These are phyloP conservation scores for Gonium pectorale DNA, from an alignment of 139 green algal genomes.

Conservation along the genomic window DNA sequence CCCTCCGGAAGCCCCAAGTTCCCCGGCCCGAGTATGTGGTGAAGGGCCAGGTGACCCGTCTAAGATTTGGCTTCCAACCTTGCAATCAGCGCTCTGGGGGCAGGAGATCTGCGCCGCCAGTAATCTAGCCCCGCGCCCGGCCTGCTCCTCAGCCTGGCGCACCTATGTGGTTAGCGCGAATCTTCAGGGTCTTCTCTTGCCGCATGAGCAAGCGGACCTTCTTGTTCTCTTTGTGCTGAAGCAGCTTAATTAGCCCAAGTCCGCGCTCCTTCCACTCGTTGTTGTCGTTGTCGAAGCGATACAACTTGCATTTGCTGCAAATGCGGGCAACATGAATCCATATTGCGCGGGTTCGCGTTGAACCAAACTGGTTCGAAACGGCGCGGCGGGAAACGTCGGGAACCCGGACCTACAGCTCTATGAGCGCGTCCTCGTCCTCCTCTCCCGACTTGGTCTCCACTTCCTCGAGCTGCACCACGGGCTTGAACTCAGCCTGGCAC, in stretches of 20 bases:
- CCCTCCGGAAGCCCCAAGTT: too few relatives aligned
- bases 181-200: constrained; percentile 99
- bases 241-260: constrained; percentile 88
- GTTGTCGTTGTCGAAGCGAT: constrained; percentile 91
- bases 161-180: constrained; percentile 96
- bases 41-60: too few relatives aligned
- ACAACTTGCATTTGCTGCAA: constrained; percentile 98
- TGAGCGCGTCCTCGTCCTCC: constrained; percentile 90
- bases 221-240: constrained; percentile 94
- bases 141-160: too few relatives aligned
- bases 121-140: too few relatives aligned
- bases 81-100: too few relatives aligned
- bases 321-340: too few relatives aligned
- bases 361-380: too few relatives aligned
- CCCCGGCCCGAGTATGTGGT: too few relatives aligned
- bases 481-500: constrained; percentile 93
- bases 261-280: constrained; percentile 99
- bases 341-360: too few relatives aligned
- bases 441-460: constrained; percentile 95
- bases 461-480: constrained; percentile 96
- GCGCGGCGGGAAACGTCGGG: not conserved
- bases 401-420: constrained; percentile 86
- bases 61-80: too few relatives aligned
- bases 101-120: not conserved
- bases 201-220: constrained; percentile 96